Evolutionary conservation across 2,329 filamentous ascomycete genomes (phyloP).

Genomic region (Scedosporium dehoogii): DNA sequence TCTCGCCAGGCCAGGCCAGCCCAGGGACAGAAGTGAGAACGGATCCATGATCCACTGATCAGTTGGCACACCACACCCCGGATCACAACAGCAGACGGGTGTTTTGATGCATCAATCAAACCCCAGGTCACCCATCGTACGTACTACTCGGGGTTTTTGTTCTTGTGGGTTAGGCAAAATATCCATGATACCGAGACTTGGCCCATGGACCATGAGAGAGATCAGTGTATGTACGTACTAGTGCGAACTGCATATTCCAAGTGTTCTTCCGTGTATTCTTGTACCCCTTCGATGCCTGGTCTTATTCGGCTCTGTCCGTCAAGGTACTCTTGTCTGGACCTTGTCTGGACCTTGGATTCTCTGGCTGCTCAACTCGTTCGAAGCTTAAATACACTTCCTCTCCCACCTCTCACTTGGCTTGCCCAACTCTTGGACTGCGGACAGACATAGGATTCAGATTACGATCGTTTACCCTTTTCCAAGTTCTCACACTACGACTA

Average conservation of each 20-base stretch:
- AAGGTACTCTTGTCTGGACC: not conserved
- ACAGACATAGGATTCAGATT: not conserved
- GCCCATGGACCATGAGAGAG: too few species aligned
- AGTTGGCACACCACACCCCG: not conserved
- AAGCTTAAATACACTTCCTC: conserved; percentile 1
- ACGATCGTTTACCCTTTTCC: not conserved
- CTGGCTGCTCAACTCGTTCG: not conserved
- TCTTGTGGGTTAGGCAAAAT: too few species aligned
- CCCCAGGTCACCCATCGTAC: too few species aligned
- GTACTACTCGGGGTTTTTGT: too few species aligned
- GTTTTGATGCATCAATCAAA: too few species aligned
- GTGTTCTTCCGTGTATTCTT: too few species aligned
- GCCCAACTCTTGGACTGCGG: not conserved
- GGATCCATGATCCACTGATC: not conserved
- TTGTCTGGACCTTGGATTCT: not conserved
- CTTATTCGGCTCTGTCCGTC: not conserved
- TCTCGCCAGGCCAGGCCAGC: too few species aligned
- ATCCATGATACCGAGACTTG: too few species aligned
- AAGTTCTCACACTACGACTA: not conserved
- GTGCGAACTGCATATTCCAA: too few species aligned
- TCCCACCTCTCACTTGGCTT: not conserved
- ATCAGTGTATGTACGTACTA: too few species aligned
- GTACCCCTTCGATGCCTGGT: too few species aligned
- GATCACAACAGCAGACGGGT: not conserved
- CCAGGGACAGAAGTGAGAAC: not conserved